These are phyloP conservation scores for Lentinula novae-zelandiae DNA, from an alignment of 1,284 basidiomycete species.

Conservation along the genomic window DNA sequence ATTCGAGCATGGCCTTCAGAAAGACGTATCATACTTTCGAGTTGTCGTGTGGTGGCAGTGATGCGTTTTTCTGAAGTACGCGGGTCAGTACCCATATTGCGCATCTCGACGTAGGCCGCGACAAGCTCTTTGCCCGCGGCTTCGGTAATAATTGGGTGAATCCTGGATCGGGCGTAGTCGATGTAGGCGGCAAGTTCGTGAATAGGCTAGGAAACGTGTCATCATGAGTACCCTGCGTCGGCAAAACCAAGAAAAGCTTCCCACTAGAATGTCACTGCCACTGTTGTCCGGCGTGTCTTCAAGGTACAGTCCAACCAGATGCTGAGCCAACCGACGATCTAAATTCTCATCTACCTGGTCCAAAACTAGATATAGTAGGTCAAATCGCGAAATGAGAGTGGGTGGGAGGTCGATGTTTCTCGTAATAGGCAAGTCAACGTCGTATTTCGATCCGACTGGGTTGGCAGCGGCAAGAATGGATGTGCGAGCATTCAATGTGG, in stretches of 20 bases:
- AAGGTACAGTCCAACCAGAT: constrained; percentile 90
- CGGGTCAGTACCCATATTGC: constrained; percentile 88
- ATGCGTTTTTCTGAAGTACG: constrained; percentile 89
- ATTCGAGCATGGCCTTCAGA: constrained; percentile 96
- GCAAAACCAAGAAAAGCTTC: constrained; percentile 20
- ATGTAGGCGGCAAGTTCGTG: constrained; percentile 93
- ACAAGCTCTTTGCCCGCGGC: constrained; percentile 86
- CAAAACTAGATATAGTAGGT: constrained; percentile 95
- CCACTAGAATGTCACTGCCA: constrained; percentile 74
- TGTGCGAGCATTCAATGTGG: constrained; percentile 94
- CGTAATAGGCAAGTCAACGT: constrained; percentile 84
- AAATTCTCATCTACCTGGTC: constrained; percentile 91
- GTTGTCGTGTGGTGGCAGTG: constrained; percentile 95
- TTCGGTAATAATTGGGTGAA: constrained; percentile 88
- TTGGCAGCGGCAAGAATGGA: constrained; percentile 98
- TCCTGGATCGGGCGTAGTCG: constrained; percentile 86
- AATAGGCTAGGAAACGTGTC: constrained; percentile 55
- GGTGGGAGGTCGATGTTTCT: constrained; percentile 92
- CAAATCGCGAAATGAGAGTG: constrained; percentile 96
- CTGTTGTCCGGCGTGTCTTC: constrained; percentile 81
- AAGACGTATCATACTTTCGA: constrained; percentile 98
- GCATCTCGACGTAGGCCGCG: constrained; percentile 88
- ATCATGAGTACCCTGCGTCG: not conserved
- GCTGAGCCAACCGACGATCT: constrained; percentile 89
- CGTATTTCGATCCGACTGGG: constrained; percentile 95